phyloP scores from a whole-genome alignment of 208 protist genomes.

The Trypanosoma lewisi region DNA sequence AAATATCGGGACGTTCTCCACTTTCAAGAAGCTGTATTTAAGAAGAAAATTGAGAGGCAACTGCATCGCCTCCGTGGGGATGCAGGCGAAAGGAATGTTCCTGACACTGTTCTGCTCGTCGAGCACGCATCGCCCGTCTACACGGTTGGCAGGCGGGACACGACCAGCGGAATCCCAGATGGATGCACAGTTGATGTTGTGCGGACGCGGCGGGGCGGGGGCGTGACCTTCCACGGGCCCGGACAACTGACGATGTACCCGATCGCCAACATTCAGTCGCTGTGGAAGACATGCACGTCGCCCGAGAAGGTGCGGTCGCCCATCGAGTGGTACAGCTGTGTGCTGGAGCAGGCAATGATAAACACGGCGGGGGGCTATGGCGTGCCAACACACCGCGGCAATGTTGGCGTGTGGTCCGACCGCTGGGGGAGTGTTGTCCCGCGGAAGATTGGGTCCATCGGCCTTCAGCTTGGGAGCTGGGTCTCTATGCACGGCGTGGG shows the following conservation, averaged over 20 bases:
- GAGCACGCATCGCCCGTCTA: constrained; percentile 81
- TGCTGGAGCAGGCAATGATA: constrained; percentile 78
- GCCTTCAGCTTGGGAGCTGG: constrained; percentile 85
- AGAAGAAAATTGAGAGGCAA: constrained; percentile 63
- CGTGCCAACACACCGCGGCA: constrained; percentile 62
- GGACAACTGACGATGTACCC: constrained; percentile 89
- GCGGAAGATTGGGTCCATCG: constrained; percentile 79
- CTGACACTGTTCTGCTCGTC: constrained; percentile 64
- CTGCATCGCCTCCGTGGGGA: constrained; percentile 36
- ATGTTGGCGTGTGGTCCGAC: constrained; percentile 78
- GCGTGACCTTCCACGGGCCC: constrained; percentile 86
- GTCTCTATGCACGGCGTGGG: constrained; percentile 87
- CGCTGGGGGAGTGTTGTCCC: constrained; percentile 18
- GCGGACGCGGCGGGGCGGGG: constrained; percentile 72
- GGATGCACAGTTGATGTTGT: constrained; percentile 51
- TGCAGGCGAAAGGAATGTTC: constrained; percentile 27
- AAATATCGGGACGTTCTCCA: constrained; percentile 52
- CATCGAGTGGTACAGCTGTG: constrained; percentile 83
- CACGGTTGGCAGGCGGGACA: constrained; percentile 86
- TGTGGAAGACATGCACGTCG: constrained; percentile 59
- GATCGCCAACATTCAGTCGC: constrained; percentile 67
- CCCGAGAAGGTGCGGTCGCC: constrained; percentile 60
- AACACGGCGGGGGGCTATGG: constrained; percentile 46
- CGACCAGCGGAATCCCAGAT: constrained; percentile 45
- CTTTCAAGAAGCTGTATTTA: constrained; percentile 73